Evolutionary conservation across 441 rosid species (phyloP).

Genomic region (Erysimum pusillum): DNA sequence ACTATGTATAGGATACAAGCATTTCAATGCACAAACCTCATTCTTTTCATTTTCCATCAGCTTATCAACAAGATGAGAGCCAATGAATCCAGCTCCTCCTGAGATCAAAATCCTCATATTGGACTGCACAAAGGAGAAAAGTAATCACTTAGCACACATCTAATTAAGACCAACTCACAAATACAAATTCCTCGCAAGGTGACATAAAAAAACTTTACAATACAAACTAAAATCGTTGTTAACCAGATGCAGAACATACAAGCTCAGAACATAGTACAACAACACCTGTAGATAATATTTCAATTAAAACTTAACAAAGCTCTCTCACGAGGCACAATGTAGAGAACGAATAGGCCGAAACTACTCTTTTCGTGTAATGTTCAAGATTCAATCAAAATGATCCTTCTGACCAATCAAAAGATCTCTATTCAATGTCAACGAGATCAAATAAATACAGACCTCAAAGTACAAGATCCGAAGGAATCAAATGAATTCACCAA

Average conservation of each 20-base stretch:
- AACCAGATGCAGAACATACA: constrained; percentile 3
- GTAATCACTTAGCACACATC: not conserved
- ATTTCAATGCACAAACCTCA: constrained; percentile 55
- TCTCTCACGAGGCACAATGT: constrained; percentile 3
- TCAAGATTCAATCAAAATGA: not conserved
- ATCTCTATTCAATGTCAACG: constrained; percentile 5
- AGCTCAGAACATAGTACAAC: not conserved
- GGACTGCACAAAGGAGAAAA: constrained; percentile 52
- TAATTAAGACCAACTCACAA: not conserved
- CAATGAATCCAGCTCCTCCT: constrained; percentile 91
- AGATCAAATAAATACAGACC: constrained; percentile 2
- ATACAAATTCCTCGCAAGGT: not conserved
- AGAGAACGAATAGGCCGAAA: not conserved
- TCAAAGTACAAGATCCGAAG: not conserved
- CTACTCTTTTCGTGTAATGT: not conserved
- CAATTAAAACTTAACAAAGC: not conserved
- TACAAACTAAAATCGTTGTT: not conserved
- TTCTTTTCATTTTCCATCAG: constrained; percentile 86
- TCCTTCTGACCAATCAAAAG: not conserved
- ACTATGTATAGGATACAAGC: not conserved
- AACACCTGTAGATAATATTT: not conserved
- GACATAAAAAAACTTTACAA: not conserved
- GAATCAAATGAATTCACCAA: not conserved
- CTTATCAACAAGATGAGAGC: constrained; percentile 80
- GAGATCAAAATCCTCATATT: constrained; percentile 80